Conservation (phyloP, 352 stramenopile genomes). For the Phytopythium helicoides region DNA sequence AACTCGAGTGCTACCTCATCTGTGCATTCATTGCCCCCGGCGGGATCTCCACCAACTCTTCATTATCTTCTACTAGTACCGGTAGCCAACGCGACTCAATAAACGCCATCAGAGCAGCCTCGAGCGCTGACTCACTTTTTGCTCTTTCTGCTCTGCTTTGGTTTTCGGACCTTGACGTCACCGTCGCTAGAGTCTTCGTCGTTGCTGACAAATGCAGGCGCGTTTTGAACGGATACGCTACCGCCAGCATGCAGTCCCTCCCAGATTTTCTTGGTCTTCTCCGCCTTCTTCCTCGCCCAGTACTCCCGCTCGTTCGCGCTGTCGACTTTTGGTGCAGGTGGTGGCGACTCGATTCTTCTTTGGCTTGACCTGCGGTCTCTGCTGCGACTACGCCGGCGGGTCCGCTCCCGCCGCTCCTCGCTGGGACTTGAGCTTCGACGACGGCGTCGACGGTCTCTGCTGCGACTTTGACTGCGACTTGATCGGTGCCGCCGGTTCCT, state of each 20-base stretch:
- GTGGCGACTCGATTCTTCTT: neutral
- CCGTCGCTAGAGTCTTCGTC: slow-evolving; percentile 42
- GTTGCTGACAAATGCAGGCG: slow-evolving; percentile 38
- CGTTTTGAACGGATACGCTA: slow-evolving; percentile 48
- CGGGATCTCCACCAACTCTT: neutral
- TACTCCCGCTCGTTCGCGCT: slow-evolving; percentile 38
- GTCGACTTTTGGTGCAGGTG: neutral
- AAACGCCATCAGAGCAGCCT: neutral
- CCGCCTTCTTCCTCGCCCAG: slow-evolving; percentile 58
- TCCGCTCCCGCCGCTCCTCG: slow-evolving; percentile 4
- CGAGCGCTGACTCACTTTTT: neutral
- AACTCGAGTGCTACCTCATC: slow-evolving; percentile 1
- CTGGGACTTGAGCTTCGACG: slow-evolving; percentile 5
- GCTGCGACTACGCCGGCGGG: slow-evolving; percentile 1
- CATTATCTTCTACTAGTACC: no score
- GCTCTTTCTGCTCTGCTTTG: slow-evolving; percentile 1
- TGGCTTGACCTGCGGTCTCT: neutral
- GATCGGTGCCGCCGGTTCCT: neutral
- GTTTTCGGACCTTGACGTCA: slow-evolving; percentile 22
- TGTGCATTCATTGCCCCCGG: neutral
- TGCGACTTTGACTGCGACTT: slow-evolving; percentile 1
- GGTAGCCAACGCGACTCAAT: no score
- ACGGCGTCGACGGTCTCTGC: neutral
- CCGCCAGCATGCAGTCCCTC: slow-evolving; percentile 33
- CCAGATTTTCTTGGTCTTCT: slow-evolving; percentile 53